These are phyloP conservation scores for Fomitopsis schrenkii DNA, from an alignment of 1,284 basidiomycete species.

Conservation along the genomic window DNA sequence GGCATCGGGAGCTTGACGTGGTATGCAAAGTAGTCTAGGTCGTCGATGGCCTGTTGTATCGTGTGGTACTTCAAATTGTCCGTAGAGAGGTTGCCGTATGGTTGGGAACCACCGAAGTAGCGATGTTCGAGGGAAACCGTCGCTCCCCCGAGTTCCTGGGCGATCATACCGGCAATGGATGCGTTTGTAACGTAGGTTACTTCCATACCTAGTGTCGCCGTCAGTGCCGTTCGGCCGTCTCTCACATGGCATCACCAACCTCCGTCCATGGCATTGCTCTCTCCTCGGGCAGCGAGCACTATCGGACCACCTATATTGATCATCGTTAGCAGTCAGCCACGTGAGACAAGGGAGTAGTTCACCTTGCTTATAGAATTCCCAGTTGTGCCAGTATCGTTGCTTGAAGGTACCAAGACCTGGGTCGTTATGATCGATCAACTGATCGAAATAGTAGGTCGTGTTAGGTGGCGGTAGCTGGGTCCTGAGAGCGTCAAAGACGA, in stretches of 20 bases:
- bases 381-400: slow-evolving; percentile 48
- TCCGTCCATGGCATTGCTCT: slow-evolving; percentile 38
- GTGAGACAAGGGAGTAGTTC: not conserved
- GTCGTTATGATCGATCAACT: slow-evolving; percentile 69
- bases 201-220: slow-evolving; percentile 36
- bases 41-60: slow-evolving; percentile 68
- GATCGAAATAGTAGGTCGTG: slow-evolving; percentile 58
- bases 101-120: slow-evolving; percentile 50
- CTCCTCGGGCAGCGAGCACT: slow-evolving; percentile 51
- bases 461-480: slow-evolving; percentile 24
- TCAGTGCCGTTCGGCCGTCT: not conserved
- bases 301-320: slow-evolving; percentile 58
- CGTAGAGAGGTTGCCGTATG: slow-evolving; percentile 43
- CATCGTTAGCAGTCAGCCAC: not conserved
- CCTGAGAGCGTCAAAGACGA: not conserved
- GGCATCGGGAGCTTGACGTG: slow-evolving; percentile 65
- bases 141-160: slow-evolving; percentile 60
- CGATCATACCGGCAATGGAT: slow-evolving; percentile 62
- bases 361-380: slow-evolving; percentile 58
- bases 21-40: slow-evolving; percentile 64
- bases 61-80: slow-evolving; percentile 53
- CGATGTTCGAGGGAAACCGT: slow-evolving; percentile 59
- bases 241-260: slow-evolving; percentile 7
- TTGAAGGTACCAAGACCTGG: slow-evolving; percentile 68
- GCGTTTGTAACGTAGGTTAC: slow-evolving; percentile 54